Conservation (phyloP, 2,329 filamentous ascomycete species). For the Beauveria asiatica region DNA sequence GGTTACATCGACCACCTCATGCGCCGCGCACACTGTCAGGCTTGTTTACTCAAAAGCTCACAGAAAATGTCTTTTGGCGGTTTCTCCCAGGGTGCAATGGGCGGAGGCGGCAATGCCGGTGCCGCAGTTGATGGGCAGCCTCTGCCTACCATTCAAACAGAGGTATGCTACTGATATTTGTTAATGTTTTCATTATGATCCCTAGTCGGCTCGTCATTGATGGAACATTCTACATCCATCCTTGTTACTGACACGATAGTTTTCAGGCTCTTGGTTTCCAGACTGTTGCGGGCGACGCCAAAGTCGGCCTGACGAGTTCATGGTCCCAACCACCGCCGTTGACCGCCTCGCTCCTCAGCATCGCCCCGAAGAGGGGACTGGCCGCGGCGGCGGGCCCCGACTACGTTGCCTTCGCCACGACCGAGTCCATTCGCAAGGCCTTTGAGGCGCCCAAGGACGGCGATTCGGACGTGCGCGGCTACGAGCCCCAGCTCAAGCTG, state of each 20-base stretch:
- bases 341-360: conserved; percentile 73
- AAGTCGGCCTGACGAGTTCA: conserved; percentile 68
- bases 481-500: conserved; percentile 66
- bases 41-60: not conserved
- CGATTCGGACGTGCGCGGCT: conserved; percentile 58
- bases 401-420: conserved; percentile 64
- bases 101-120: conserved; percentile 30
- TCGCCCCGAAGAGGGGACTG: conserved; percentile 72
- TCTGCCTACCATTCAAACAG: conserved; percentile 71
- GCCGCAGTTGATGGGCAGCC: conserved; percentile 48
- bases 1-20: not conserved
- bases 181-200: not conserved
- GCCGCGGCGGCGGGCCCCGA: conserved; percentile 84
- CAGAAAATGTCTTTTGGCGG: conserved; percentile 52
- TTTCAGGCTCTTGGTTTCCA: conserved; percentile 68
- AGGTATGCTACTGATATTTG: conserved; percentile 43
- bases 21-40: not conserved
- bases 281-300: conserved; percentile 69
- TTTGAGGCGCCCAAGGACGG: conserved; percentile 53
- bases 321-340: conserved; percentile 72
- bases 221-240: not conserved
- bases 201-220: too few species aligned
- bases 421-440: conserved; percentile 67
- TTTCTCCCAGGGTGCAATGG: conserved; percentile 32
- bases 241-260: conserved; percentile 14